Conservation (phyloP, 2,329 filamentous ascomycete species). For the Neonectria coccinea region DNA sequence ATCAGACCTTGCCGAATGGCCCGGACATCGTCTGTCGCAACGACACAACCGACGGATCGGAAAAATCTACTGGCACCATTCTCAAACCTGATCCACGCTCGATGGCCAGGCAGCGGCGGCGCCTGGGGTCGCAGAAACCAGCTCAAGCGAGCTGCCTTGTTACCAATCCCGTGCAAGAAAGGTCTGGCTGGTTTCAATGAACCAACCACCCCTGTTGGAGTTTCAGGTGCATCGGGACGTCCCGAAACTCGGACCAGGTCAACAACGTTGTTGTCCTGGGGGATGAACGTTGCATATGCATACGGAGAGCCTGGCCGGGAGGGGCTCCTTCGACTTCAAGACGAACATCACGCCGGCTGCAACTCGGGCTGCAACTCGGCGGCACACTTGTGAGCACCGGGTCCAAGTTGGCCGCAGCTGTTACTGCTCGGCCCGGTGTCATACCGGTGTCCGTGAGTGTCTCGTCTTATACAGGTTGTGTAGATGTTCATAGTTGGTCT, state of each 20-base stretch:
- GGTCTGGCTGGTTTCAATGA: conserved; percentile 23
- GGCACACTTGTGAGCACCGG: background rate
- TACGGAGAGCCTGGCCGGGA: background rate
- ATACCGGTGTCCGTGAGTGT: background rate
- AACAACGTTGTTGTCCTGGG: conserved; percentile 13
- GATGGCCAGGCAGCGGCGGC: conserved; percentile 7
- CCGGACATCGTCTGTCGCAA: conserved; percentile 10
- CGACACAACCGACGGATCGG: conserved; percentile 7
- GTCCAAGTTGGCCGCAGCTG: background rate
- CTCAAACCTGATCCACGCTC: conserved; percentile 17
- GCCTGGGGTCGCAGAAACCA: conserved; percentile 1
- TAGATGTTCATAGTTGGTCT: background rate
- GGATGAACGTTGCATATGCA: conserved; percentile 8
- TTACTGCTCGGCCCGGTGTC: conserved; percentile 14
- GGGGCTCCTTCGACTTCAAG: background rate
- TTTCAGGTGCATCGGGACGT: conserved; percentile 43
- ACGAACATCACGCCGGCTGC: background rate
- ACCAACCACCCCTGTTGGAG: conserved; percentile 27
- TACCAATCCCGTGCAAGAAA: conserved; percentile 23
- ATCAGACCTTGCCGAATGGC: conserved; percentile 5
- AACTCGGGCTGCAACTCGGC: conserved; percentile 1
- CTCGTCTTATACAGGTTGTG: conserved; percentile 2
- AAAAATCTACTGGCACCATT: conserved; percentile 10
- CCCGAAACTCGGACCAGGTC: conserved; percentile 25
- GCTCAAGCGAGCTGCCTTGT: conserved; percentile 12